A percentile compares a stretch with the other conserved stretches of the same genome.
These are phyloP conservation scores for Wickerhamomyces mucosus DNA, from an alignment of 805 yeast species.

Conservation along the genomic window DNA sequence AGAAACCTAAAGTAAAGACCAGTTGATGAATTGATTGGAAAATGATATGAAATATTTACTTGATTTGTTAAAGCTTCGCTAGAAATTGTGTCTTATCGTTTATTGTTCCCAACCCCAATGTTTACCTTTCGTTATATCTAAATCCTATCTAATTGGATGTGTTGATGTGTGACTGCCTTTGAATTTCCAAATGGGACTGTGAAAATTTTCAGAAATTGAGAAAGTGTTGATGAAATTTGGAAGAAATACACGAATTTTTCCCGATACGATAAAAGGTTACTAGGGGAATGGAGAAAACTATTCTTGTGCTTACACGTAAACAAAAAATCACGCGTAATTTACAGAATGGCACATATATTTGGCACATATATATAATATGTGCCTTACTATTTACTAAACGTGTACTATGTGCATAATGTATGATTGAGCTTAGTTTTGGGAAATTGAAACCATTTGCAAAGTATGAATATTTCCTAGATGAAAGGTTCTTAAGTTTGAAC, in stretches of 20 bases:
- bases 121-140: neutral
- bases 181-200: neutral
- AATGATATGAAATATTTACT: neutral
- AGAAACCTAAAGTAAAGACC: neutral
- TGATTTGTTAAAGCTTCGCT: neutral
- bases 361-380: neutral
- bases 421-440: neutral
- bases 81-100: neutral
- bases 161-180: slow-evolving; percentile 1
- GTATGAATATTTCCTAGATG: no score
- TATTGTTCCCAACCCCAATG: no score
- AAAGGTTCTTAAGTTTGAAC: no score
- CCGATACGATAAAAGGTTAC: neutral
- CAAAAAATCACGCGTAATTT: neutral
- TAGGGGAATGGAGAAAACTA: neutral
- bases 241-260: neutral
- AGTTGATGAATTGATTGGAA: neutral
- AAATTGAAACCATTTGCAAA: no score
- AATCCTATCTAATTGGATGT: neutral
- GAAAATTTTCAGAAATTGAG: neutral
- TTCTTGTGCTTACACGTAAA: neutral
- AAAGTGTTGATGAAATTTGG: neutral
- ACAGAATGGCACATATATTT: neutral
- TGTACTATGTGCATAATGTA: neutral
- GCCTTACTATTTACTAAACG: neutral